phyloP scores from a whole-genome alignment of 176 grass and related monocot genomes.

The Areca catechu region DNA sequence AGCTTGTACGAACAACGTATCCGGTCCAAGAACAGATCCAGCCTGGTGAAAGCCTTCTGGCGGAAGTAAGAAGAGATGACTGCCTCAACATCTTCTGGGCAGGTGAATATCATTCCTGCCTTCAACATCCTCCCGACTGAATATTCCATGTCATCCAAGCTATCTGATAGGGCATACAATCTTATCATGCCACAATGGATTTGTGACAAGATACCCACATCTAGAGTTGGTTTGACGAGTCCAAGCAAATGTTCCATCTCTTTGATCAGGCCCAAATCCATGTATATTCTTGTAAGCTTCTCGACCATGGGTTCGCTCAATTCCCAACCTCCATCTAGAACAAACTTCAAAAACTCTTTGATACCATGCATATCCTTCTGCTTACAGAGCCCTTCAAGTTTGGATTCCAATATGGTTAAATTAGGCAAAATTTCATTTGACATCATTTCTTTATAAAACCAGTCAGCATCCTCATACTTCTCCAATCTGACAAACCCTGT shows the following conservation, averaged over 20 bases:
- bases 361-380: conserved; percentile 19
- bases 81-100: conserved; percentile 32
- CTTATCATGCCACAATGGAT: conserved; percentile 37
- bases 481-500: conserved; percentile 25
- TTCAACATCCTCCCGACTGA: conserved; percentile 33
- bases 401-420: conserved; percentile 33
- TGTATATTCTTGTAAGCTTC: conserved; percentile 22
- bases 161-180: conserved; percentile 35
- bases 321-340: conserved; percentile 13
- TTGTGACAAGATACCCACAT: conserved; percentile 17
- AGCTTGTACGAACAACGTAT: conserved; percentile 32
- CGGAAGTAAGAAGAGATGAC: conserved; percentile 43
- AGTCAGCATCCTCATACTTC: conserved; percentile 35
- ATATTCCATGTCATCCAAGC: conserved; percentile 35
- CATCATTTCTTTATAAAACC: conserved; percentile 33
- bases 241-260: conserved; percentile 37
- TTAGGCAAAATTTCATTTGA: conserved; percentile 27
- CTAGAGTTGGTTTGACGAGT: conserved; percentile 8
- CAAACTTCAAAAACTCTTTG: conserved; percentile 20
- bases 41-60: conserved; percentile 27
- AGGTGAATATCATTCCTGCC: conserved; percentile 23
- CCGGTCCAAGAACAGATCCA: conserved; percentile 41
- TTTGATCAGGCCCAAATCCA: conserved; percentile 18
- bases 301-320: conserved; percentile 23
- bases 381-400: conserved; percentile 27